phyloP scores from a whole-genome alignment of 1,139 yeast genomes.

The Debaryomyces udenii region DNA sequence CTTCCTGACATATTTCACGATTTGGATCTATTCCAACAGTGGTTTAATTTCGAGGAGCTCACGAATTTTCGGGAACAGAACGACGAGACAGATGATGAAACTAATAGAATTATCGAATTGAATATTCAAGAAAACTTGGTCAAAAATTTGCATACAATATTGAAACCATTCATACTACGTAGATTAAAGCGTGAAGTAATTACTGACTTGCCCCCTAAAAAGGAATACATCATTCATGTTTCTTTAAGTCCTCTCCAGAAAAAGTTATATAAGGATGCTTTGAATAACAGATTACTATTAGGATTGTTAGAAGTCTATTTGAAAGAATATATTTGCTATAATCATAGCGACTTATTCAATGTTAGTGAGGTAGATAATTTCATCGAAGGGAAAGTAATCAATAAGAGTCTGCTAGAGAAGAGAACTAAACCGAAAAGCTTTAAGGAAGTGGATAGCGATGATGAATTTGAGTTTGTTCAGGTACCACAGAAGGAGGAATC shows the following conservation, averaged over 20 bases:
- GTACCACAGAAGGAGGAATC: background rate
- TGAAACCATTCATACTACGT: constrained; percentile 84
- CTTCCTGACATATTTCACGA: constrained; percentile 93
- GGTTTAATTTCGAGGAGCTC: constrained; percentile 81
- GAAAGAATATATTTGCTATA: constrained; percentile 45
- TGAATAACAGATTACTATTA: constrained; percentile 47
- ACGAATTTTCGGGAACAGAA: constrained; percentile 44
- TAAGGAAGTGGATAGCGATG: constrained; percentile 34
- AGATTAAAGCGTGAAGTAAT: constrained; percentile 77
- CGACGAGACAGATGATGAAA: constrained; percentile 33
- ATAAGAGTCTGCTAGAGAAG: constrained; percentile 3
- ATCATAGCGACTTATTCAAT: constrained; percentile 27
- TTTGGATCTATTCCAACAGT: constrained; percentile 82
- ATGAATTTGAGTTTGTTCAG: constrained; percentile 22
- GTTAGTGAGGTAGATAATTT: constrained; percentile 32
- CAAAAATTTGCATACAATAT: constrained; percentile 78
- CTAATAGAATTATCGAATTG: constrained; percentile 52
- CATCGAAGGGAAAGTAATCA: constrained; percentile 28
- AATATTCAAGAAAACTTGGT: constrained; percentile 70
- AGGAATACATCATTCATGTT: constrained; percentile 82
- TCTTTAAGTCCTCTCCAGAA: constrained; percentile 66
- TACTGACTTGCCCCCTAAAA: constrained; percentile 74
- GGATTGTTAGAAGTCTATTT: constrained; percentile 48
- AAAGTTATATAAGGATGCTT: constrained; percentile 61
- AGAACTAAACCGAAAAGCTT: constrained; percentile 15